These are phyloP conservation scores for Favolaschia claudopus DNA, from an alignment of 768 basidiomycete species.

Conservation along the genomic window DNA sequence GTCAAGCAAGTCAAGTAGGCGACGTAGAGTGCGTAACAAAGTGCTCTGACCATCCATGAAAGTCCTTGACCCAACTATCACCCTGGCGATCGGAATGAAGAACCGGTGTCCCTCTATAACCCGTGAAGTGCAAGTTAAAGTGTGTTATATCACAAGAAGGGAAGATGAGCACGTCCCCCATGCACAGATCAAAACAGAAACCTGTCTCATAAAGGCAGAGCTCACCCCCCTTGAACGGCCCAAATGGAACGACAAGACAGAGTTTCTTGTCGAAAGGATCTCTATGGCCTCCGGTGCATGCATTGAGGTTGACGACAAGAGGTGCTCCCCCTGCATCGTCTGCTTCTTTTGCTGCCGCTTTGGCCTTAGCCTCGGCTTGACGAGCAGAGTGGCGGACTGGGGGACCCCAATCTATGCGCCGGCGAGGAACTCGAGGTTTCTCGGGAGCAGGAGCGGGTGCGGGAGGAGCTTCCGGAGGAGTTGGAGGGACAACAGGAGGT, in stretches of 20 bases:
- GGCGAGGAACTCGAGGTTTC: too few relatives aligned
- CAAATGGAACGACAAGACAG: conserved; percentile 29
- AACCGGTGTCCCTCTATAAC: conserved; percentile 26
- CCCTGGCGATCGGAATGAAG: conserved; percentile 26
- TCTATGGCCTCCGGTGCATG: not conserved
- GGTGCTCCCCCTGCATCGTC: too few relatives aligned
- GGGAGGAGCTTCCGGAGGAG: too few relatives aligned
- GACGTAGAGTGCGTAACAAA: too few relatives aligned
- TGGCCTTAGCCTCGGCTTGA: too few relatives aligned
- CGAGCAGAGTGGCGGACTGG: too few relatives aligned
- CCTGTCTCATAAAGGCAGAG: conserved; percentile 27
- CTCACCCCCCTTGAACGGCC: conserved; percentile 26
- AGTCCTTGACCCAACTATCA: not conserved
- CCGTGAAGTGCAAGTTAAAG: conserved; percentile 28
- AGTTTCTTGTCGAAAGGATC: not conserved
- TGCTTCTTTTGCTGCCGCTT: too few relatives aligned
- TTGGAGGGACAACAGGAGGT: not conserved
- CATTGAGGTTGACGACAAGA: not conserved
- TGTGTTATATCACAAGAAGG: conserved; percentile 22
- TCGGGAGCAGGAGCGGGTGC: too few relatives aligned
- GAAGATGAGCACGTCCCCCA: conserved; percentile 27
- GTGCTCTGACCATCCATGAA: not conserved
- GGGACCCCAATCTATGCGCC: too few relatives aligned
- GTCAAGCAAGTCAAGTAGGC: too few relatives aligned
- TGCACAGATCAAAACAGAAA: conserved; percentile 20